Percentiles rank a stretch among this genome's conserved stretches.
Evolutionary conservation across 2,329 filamentous ascomycete genomes (phyloP).

Genomic region (Colletotrichum melonis): DNA sequence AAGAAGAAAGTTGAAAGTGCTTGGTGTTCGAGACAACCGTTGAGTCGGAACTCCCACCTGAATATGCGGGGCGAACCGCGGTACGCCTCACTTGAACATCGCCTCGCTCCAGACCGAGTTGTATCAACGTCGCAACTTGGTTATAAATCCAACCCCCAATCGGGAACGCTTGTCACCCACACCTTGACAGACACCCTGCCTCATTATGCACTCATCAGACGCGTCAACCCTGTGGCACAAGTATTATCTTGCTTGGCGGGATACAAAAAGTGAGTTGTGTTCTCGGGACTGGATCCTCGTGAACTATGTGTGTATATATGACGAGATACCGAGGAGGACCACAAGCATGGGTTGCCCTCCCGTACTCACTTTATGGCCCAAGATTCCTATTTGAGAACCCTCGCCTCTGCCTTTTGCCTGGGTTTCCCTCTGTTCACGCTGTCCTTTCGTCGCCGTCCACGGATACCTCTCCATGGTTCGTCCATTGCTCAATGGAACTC

Average conservation of each 20-base stretch:
- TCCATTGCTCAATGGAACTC: constrained; percentile 72
- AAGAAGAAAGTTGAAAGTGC: background rate
- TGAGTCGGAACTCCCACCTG: background rate
- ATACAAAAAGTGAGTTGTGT: background rate
- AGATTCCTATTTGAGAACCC: constrained; percentile 15
- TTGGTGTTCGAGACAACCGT: background rate
- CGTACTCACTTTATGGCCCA: background rate
- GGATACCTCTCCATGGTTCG: background rate
- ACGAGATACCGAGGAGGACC: background rate
- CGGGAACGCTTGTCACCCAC: background rate
- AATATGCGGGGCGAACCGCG: background rate
- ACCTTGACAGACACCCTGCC: background rate
- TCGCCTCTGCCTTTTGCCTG: background rate
- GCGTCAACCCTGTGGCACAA: constrained; percentile 23
- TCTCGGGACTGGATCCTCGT: constrained; percentile 16
- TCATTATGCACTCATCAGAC: background rate
- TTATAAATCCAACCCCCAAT: background rate
- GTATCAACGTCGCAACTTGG: background rate
- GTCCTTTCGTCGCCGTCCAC: background rate
- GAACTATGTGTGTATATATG: constrained; percentile 14
- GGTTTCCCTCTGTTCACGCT: background rate
- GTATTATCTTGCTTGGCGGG: constrained; percentile 6
- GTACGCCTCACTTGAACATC: background rate
- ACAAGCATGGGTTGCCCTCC: background rate
- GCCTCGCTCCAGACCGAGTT: background rate